Evolutionary conservation across 768 basidiomycete species (phyloP).

Genomic region (Neoboletus magnificus): DNA sequence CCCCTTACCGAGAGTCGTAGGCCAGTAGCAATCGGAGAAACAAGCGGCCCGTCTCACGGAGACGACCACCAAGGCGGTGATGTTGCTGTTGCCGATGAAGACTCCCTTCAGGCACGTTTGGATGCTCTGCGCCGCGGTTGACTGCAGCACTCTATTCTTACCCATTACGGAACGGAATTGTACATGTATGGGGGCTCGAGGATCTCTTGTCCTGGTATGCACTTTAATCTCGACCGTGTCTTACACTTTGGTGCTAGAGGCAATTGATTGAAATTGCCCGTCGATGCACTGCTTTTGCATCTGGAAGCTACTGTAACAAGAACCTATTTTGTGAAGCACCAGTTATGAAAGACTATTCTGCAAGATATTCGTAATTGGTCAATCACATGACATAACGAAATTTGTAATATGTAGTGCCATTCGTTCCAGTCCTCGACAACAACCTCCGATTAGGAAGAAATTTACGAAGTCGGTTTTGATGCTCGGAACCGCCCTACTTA

Average conservation of each 20-base stretch:
- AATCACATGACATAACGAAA: neutral
- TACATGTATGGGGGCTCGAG: conserved; percentile 1
- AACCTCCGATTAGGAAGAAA: neutral
- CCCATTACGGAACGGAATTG: conserved; percentile 5
- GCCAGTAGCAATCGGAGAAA: conserved; percentile 83
- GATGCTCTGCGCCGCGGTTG: conserved; percentile 82
- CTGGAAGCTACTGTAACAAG: too few relatives aligned
- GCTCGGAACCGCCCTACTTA: neutral
- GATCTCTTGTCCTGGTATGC: conserved; percentile 1
- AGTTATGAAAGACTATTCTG: neutral
- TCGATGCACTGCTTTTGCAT: neutral
- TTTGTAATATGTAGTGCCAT: neutral
- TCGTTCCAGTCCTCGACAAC: neutral
- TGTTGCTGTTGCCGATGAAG: conserved; percentile 67
- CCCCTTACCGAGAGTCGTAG: conserved; percentile 63
- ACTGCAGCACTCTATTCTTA: conserved; percentile 12
- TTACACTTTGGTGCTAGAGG: neutral
- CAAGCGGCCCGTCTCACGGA: conserved; percentile 32
- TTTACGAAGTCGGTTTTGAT: neutral
- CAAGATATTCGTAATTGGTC: neutral
- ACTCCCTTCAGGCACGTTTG: conserved; percentile 88
- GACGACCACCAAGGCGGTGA: conserved; percentile 39
- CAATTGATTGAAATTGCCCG: neutral
- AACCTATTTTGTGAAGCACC: too few relatives aligned
- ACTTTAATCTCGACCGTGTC: neutral